Conservation (phyloP, 441 rosid genomes). For the Euphorbia schlechtendalii region DNA sequence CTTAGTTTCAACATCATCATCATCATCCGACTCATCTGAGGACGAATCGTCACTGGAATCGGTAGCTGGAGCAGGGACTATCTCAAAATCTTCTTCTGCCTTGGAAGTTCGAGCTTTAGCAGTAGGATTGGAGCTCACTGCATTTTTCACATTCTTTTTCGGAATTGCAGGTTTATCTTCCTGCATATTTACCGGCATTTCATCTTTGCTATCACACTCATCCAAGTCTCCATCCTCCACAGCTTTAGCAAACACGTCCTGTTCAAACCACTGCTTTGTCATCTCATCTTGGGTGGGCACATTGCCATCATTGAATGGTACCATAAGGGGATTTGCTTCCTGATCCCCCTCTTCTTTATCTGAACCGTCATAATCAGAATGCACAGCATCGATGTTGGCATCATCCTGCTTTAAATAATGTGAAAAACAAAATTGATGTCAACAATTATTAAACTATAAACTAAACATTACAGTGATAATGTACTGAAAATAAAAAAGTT, state of each 20-base stretch:
- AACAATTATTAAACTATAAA: too few relatives aligned
- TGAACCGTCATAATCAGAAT: slow-evolving; percentile 62
- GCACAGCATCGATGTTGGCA: slow-evolving; percentile 35
- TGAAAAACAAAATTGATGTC: background rate
- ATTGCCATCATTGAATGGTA: slow-evolving; percentile 59
- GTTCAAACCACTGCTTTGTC: slow-evolving; percentile 76
- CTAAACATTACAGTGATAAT: too few relatives aligned
- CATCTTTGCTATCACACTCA: slow-evolving; percentile 45
- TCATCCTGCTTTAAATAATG: slow-evolving; percentile 42
- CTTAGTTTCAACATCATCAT: slow-evolving; percentile 54
- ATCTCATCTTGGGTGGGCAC: slow-evolving; percentile 63
- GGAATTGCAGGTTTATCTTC: slow-evolving; percentile 21
- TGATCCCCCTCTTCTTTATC: slow-evolving; percentile 48
- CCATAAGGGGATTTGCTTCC: slow-evolving; percentile 80
- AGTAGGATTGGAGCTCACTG: slow-evolving; percentile 13
- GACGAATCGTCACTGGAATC: slow-evolving; percentile 74
- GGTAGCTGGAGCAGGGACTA: slow-evolving; percentile 68
- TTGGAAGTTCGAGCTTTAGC: slow-evolving; percentile 24
- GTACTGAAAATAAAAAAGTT: background rate
- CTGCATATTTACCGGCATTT: slow-evolving; percentile 32
- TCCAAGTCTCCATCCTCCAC: slow-evolving; percentile 74
- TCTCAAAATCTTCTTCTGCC: slow-evolving; percentile 63
- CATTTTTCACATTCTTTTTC: slow-evolving; percentile 23
- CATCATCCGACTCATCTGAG: slow-evolving; percentile 69
- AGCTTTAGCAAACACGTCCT: slow-evolving; percentile 79